Percentiles rank a stretch among this genome's conserved stretches.
These are phyloP conservation scores for Cetradonia linearis DNA, from an alignment of 495 filamentous ascomycete species.

Conservation along the genomic window DNA sequence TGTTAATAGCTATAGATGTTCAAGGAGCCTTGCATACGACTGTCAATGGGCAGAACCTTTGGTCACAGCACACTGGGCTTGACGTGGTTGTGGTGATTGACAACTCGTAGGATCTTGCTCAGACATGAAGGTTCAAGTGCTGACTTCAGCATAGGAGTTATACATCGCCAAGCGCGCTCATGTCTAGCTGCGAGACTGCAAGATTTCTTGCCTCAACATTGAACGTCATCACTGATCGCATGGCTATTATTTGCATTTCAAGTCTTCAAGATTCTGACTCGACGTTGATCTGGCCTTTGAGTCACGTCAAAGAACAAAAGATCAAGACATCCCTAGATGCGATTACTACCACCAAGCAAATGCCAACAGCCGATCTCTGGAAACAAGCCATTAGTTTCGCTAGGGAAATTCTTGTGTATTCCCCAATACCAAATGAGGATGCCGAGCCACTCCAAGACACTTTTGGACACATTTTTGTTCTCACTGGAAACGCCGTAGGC, in stretches of 20 bases:
- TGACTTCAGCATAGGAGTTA: slow-evolving; percentile 13
- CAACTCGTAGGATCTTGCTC: slow-evolving; percentile 19
- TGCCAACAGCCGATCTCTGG: slow-evolving; percentile 1
- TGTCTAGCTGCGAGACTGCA: slow-evolving; percentile 24
- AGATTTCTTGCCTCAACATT: slow-evolving; percentile 22
- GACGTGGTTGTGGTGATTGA: slow-evolving; percentile 24
- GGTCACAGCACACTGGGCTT: slow-evolving; percentile 8
- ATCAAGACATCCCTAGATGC: slow-evolving; percentile 21
- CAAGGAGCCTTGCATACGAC: slow-evolving; percentile 8
- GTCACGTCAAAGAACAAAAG: not conserved
- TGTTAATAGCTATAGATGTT: slow-evolving; percentile 22
- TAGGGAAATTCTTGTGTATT: slow-evolving; percentile 15
- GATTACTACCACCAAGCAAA: slow-evolving; percentile 18
- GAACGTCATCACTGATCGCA: slow-evolving; percentile 15
- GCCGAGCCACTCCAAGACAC: slow-evolving; percentile 12
- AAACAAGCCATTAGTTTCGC: slow-evolving; percentile 16
- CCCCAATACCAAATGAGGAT: slow-evolving; percentile 2
- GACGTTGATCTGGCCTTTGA: slow-evolving; percentile 21
- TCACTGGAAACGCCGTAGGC: slow-evolving; percentile 19
- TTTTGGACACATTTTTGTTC: slow-evolving; percentile 25
- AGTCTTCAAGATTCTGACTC: not conserved
- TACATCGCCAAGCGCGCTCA: slow-evolving; percentile 22
- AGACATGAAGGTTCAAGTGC: not conserved
- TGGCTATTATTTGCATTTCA: slow-evolving; percentile 23
- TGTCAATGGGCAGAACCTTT: not conserved